Base-by-base conservation (phyloP, 2,329 filamentous ascomycete species). In the Pestalotiopsis fici region DNA sequence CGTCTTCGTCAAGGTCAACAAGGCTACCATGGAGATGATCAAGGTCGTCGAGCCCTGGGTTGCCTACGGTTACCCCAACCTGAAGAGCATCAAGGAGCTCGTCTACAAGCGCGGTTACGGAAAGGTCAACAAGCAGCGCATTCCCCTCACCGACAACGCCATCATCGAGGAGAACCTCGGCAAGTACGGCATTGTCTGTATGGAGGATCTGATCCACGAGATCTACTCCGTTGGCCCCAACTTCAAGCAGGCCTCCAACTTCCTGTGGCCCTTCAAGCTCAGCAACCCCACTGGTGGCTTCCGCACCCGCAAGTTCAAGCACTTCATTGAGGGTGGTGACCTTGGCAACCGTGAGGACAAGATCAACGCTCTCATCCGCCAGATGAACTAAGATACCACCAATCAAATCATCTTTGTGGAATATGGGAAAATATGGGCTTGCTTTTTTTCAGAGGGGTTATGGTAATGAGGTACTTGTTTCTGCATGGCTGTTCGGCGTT, bases 191-290 rank as follows among this genome's bases (percentile, higher is more conserved):
- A 98, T 99, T 80, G 94, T 99, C 88, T 99, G 96, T 83, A 94
- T 98, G 83, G 96, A 99, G 88, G 96, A 99, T 86, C 87, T 99
- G 76, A 95, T 99, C 85, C 96, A 99, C 89, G 96, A 99, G 90
- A 97, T 97, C 87, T 95, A 90, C 90, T 97, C 95, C 69, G 96
- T 98, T 75, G 95, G 96, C 82, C 95, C 95, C 88, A 98, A 98
- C 91, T 97, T 96, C 93, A 98, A 98, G 92, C 95, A 98, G 88
- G 94, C 93, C 79, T 90, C 91, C 87, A 99, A 98, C 92, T 98
- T 98, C 91, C 87, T 98, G 76, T 99, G 96, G 96, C 96, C 96
- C 81, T 99, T 99, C 91, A 98, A 99, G 93, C 93, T 99, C 76
- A 94, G 90, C 90, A 98, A 97, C 91, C 96, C 96, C 81, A 98